Evolutionary conservation across 148 eudicot genomes (phyloP).

Genomic region (Rhododendron molle): DNA sequence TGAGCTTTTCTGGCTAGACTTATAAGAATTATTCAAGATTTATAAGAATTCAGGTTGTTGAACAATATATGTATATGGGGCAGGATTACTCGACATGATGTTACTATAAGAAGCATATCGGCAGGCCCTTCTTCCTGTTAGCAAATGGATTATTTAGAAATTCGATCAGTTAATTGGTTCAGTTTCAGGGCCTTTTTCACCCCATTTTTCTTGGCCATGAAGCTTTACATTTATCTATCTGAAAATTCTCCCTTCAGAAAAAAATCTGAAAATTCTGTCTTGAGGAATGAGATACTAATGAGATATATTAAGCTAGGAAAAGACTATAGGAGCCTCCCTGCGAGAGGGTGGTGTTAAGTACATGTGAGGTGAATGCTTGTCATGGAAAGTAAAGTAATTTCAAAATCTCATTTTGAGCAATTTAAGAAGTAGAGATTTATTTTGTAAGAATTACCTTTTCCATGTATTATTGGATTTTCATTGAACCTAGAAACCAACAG

Average conservation of each 20-base stretch:
- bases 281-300: not conserved
- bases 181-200: not conserved
- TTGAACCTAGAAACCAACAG: not conserved
- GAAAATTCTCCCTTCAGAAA: not conserved
- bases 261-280: not conserved
- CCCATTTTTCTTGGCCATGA: not conserved
- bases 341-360: not conserved
- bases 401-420: conserved; percentile 1
- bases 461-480: not conserved
- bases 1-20: not conserved
- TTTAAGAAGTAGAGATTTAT: too few relatives aligned
- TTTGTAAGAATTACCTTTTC: not conserved
- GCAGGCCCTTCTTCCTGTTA: not conserved
- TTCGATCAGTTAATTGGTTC: not conserved
- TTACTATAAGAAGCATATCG: not conserved
- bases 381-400: not conserved
- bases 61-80: not conserved
- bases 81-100: not conserved
- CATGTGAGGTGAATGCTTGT: not conserved
- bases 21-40: not conserved
- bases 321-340: not conserved
- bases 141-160: not conserved
- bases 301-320: not conserved
- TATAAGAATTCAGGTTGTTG: not conserved
- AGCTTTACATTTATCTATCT: not conserved